phyloP scores from a whole-genome alignment of 257 asterid species.

The Solanum chmielewskii region DNA sequence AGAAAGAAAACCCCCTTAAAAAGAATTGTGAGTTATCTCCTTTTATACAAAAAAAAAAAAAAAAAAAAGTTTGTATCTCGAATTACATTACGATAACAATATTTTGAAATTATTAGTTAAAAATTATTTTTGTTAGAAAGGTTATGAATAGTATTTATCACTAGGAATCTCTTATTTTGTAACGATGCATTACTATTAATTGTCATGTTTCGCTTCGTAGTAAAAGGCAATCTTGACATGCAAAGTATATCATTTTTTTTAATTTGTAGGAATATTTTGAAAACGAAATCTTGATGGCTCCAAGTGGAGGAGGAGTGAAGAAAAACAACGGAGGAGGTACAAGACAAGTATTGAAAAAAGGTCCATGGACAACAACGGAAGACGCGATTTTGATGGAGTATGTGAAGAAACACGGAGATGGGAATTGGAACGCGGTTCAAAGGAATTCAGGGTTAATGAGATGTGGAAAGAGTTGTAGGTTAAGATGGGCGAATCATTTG shows the following conservation, averaged over 20 bases:
- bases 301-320: slow-evolving; percentile 23
- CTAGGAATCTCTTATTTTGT: no score
- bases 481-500: slow-evolving; percentile 33
- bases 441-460: slow-evolving; percentile 52
- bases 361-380: slow-evolving; percentile 68
- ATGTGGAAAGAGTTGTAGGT: slow-evolving; percentile 44
- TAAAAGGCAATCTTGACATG: neutral
- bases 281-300: slow-evolving; percentile 28
- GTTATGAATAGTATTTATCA: neutral
- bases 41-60: neutral
- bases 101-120: neutral
- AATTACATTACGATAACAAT: neutral
- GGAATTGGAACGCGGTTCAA: slow-evolving; percentile 72
- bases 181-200: neutral
- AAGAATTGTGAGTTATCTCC: neutral
- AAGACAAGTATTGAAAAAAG: slow-evolving; percentile 31
- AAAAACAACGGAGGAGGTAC: neutral
- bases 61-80: neutral
- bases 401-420: slow-evolving; percentile 56
- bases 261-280: neutral
- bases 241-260: neutral
- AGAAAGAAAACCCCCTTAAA: neutral
- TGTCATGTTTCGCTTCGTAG: neutral
- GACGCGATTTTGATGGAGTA: slow-evolving; percentile 45
- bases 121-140: neutral